These are phyloP conservation scores for Penicillium sp. DNA, from an alignment of 2,329 filamentous ascomycete species.

Conservation along the genomic window DNA sequence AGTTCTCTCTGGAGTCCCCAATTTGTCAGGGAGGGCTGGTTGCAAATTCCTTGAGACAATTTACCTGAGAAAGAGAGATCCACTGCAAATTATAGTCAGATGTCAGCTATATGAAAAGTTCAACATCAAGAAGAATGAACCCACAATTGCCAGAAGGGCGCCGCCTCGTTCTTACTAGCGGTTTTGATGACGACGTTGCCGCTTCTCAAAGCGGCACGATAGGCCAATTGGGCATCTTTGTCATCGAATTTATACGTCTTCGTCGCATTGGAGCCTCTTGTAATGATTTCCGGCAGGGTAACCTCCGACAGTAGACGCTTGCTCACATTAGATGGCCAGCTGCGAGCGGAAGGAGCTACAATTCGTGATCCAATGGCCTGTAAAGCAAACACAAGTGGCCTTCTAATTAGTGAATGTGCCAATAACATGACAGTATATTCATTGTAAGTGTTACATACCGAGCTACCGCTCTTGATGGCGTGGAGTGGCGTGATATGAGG, in stretches of 20 bases:
- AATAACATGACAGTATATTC: no score
- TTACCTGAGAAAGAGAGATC: slow-evolving; percentile 24
- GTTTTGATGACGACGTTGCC: slow-evolving; percentile 5
- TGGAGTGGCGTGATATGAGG: slow-evolving; percentile 3
- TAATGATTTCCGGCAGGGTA: background rate
- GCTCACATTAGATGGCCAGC: background rate
- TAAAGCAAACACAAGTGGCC: background rate
- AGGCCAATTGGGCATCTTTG: background rate
- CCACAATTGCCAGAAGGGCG: slow-evolving; percentile 7
- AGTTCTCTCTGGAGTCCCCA: slow-evolving; percentile 62
- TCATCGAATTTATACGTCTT: background rate
- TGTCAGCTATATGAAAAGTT: background rate
- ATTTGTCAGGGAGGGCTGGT: background rate
- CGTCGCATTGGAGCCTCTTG: background rate
- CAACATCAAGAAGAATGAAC: background rate
- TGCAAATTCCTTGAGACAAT: background rate
- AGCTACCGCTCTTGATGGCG: slow-evolving; percentile 1
- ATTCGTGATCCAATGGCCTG: background rate
- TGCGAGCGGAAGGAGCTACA: background rate
- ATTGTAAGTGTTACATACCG: slow-evolving; percentile 6
- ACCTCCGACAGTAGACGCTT: background rate
- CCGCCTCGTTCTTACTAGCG: background rate
- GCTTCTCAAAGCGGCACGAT: background rate
- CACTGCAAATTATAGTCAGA: slow-evolving; percentile 12
- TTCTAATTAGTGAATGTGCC: background rate